These are phyloP conservation scores for Globisporangium sylvaticum DNA, from an alignment of 352 stramenopile genomes.

Conservation along the genomic window DNA sequence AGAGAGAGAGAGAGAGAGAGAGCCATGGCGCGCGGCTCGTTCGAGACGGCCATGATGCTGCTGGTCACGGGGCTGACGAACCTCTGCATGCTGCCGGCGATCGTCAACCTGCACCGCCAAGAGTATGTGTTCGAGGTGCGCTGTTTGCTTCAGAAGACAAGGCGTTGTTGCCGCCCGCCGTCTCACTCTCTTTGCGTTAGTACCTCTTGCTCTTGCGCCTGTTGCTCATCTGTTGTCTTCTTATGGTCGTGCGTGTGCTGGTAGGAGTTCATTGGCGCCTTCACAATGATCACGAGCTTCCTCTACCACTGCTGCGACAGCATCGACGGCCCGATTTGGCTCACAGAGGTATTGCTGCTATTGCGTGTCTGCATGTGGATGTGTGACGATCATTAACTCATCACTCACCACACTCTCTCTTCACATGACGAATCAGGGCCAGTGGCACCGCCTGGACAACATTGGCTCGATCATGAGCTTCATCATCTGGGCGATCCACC, in stretches of 20 bases:
- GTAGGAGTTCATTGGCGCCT: slow-evolving; percentile 71
- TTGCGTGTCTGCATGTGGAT: too few relatives aligned
- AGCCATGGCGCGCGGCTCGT: slow-evolving; percentile 44
- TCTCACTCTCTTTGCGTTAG: background rate
- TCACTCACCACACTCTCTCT: too few relatives aligned
- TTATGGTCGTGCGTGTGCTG: background rate
- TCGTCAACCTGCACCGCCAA: slow-evolving; percentile 49
- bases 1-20: background rate
- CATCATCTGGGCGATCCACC: slow-evolving; percentile 66
- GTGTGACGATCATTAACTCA: too few relatives aligned
- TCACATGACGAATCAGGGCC: slow-evolving; percentile 25
- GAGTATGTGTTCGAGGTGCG: slow-evolving; percentile 73
- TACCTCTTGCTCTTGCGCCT: background rate
- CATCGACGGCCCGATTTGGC: slow-evolving; percentile 67
- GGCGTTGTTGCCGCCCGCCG: too few relatives aligned
- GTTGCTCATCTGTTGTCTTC: background rate
- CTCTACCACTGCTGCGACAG: slow-evolving; percentile 79
- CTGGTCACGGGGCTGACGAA: slow-evolving; percentile 71
- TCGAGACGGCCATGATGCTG: slow-evolving; percentile 71
- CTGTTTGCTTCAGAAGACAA: background rate
- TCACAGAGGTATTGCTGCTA: slow-evolving; percentile 69
- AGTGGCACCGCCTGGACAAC: slow-evolving; percentile 82
- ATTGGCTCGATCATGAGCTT: slow-evolving; percentile 85
- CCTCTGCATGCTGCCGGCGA: slow-evolving; percentile 73
- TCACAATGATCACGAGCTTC: slow-evolving; percentile 79